Evolutionary conservation across 2,329 filamentous ascomycete genomes (phyloP).

Genomic region (Aspergillus fijiensis): DNA sequence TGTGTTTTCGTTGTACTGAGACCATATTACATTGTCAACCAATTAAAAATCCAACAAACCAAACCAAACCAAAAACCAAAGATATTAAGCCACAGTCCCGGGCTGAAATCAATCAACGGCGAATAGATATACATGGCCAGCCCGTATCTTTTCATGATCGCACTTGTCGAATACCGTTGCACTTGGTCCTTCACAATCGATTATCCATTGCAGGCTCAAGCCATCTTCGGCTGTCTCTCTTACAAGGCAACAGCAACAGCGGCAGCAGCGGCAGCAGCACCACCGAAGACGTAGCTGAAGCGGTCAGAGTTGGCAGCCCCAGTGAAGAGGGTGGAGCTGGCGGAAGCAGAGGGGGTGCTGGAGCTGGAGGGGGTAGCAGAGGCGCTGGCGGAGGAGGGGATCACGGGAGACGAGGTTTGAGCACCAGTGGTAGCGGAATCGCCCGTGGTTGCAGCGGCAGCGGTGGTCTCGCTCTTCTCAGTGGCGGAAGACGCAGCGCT

Average conservation of each 20-base stretch:
- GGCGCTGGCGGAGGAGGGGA: constrained; percentile 4
- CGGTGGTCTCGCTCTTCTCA: constrained; percentile 1
- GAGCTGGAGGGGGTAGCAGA: constrained; percentile 11
- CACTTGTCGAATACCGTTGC: not conserved
- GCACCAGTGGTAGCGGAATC: constrained; percentile 1
- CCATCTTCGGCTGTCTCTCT: not conserved
- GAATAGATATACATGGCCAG: constrained; percentile 3
- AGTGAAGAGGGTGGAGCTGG: constrained; percentile 11
- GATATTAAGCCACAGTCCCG: not conserved
- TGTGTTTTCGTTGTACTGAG: not conserved
- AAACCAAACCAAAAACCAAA: not conserved
- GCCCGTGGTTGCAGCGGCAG: constrained; percentile 3
- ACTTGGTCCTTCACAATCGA: not conserved
- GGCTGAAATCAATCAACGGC: not conserved
- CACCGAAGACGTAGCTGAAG: constrained; percentile 10
- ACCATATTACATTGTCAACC: not conserved
- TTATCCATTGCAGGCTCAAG: not conserved
- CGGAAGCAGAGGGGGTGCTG: constrained; percentile 1
- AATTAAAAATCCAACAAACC: not conserved
- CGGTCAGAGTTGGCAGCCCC: constrained; percentile 15
- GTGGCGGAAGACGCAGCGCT: constrained; percentile 10
- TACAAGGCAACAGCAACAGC: constrained; percentile 15
- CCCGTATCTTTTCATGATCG: not conserved
- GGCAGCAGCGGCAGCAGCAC: constrained; percentile 14
- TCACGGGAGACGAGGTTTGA: not conserved